These are phyloP conservation scores for Mycena albidolilacea DNA, from an alignment of 768 basidiomycete species.

Conservation along the genomic window DNA sequence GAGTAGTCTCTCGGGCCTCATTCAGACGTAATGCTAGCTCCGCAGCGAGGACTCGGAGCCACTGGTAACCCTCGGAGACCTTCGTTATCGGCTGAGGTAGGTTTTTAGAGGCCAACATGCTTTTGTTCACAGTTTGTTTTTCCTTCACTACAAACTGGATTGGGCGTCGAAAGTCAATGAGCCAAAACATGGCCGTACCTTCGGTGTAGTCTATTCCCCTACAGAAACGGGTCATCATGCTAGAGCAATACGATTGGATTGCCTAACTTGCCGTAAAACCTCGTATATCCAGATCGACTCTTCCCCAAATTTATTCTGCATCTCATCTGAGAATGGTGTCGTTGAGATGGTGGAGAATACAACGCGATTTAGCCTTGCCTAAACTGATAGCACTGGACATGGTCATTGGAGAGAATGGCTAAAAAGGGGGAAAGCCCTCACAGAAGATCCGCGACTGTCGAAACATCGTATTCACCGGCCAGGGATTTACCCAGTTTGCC, in stretches of 20 bases:
- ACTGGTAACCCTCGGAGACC: slow-evolving; percentile 84
- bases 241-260: neutral
- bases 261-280: slow-evolving; percentile 76
- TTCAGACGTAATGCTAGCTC: slow-evolving; percentile 89
- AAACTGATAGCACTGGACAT: slow-evolving; percentile 63
- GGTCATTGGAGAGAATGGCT: slow-evolving; percentile 6
- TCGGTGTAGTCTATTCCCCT: slow-evolving; percentile 33
- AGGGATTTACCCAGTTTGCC: slow-evolving; percentile 94
- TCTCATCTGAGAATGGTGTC: slow-evolving; percentile 68
- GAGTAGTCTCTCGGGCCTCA: slow-evolving; percentile 81
- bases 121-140: slow-evolving; percentile 84
- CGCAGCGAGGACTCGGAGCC: slow-evolving; percentile 93
- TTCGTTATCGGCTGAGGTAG: slow-evolving; percentile 84
- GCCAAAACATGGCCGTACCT: neutral
- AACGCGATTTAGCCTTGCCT: slow-evolving; percentile 54
- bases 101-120: slow-evolving; percentile 98
- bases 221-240: slow-evolving; percentile 23
- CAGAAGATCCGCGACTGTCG: slow-evolving; percentile 93
- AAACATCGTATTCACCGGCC: slow-evolving; percentile 89
- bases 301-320: slow-evolving; percentile 87
- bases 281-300: slow-evolving; percentile 94
- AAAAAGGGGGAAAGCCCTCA: slow-evolving; percentile 53
- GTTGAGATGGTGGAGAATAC: slow-evolving; percentile 5
- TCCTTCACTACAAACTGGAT: slow-evolving; percentile 78
- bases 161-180: neutral